phyloP scores from a whole-genome alignment of 139 green algal species.

The Yamagishiella unicocca region DNA sequence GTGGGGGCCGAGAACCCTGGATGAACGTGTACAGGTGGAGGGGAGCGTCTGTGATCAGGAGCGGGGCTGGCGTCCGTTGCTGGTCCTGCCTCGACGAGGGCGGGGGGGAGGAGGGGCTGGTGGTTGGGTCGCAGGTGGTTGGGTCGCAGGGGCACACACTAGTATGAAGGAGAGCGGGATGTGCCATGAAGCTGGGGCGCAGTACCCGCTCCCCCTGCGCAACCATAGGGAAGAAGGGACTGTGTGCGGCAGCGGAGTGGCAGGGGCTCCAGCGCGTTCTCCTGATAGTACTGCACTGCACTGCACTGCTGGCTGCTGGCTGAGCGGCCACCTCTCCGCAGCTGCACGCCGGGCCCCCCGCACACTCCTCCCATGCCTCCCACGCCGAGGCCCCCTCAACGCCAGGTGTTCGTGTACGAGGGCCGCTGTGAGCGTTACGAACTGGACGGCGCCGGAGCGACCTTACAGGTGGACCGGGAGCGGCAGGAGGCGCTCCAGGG shows the following conservation, averaged over 20 bases:
- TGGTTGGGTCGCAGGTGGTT: background rate
- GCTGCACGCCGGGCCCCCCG: no score
- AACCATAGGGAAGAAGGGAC: background rate
- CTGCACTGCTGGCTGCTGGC: background rate
- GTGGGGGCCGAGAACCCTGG: constrained; percentile 5
- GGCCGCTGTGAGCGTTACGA: constrained; percentile 58
- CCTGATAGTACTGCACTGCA: no score
- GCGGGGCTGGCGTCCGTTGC: no score
- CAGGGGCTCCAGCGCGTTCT: no score
- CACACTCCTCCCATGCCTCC: background rate
- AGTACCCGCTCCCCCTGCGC: no score
- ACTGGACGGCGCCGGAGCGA: background rate
- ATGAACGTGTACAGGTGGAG: background rate
- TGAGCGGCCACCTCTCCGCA: background rate
- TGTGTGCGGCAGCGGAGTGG: background rate
- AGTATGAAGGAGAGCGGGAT: no score
- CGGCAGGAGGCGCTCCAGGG: background rate
- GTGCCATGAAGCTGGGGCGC: no score
- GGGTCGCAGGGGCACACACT: no score
- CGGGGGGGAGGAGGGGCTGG: background rate
- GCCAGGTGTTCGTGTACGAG: constrained; percentile 61
- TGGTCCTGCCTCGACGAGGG: no score
- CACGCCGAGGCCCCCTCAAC: no score
- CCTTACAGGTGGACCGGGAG: background rate
- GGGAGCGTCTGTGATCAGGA: background rate